Evolutionary conservation across 768 basidiomycete genomes (phyloP), one percentile per base, ranked within the genome.

Genomic region (Pleurotus tuoliensis): DNA sequence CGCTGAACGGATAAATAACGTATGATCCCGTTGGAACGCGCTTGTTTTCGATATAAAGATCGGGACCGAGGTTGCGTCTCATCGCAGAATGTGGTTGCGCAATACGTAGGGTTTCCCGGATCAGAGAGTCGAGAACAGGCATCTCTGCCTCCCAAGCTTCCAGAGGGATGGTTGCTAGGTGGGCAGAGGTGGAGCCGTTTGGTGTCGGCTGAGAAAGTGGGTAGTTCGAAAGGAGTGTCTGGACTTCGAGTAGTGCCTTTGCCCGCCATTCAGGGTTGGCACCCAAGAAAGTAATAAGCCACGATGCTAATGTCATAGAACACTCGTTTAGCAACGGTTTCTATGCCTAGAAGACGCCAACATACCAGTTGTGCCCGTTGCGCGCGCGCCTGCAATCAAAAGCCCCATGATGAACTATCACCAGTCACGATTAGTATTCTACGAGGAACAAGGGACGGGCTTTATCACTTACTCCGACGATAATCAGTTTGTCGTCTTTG

Each of bases 81-180:
- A 90, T 89, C 56, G 89, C 89, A 1, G 82, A 82, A 69, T 90
- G 88, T 43, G 89, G 87, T 74, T 90, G 87, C 8, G 88, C 88
- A 47, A 91, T 72, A 39, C 89, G 85, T 20, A 88, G 82, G 37
- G 89, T 90, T 71, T 92, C 89, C 61, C 81, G 81, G 64, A 91
- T 84, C 63, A 90, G 75, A 47, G 83, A 77, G 66, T 91, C 90
- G 34, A 90, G 76, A 56, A 87, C 75, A 15, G 89, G 88, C 25
- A 82, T 88, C 58, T 82, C 75, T 1, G 73, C 65, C 68, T 91
- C 89, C 88, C 88, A 91, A 9, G 78, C 78, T 61, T 82, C 76
- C 16, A 91, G 75, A 1, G 90, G 84, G 54, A 90, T 77, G 40
- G 77, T 70, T 16, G 84, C 75, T 22, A 92, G 76, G 43, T 71